A percentile compares a stretch with the other conserved stretches of the same genome.
phyloP scores from a whole-genome alignment of 2,329 filamentous ascomycete genomes.

The Verticillium tricorpus region DNA sequence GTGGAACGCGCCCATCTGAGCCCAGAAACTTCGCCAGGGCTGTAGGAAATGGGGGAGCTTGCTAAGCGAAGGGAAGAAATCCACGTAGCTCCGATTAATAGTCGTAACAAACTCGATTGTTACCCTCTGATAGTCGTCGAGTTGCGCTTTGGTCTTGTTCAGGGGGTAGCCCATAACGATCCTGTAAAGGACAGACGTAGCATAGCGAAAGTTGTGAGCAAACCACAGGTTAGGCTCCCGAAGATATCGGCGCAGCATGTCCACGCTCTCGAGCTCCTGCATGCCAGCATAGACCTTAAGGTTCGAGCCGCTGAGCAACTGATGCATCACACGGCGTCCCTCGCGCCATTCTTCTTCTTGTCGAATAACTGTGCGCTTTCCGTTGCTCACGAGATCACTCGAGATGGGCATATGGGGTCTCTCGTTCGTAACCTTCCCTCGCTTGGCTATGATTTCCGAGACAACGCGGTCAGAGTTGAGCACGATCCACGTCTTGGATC shows the following conservation, averaged over 20 bases:
- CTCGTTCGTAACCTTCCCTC: slow-evolving; percentile 26
- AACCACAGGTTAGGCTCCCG: slow-evolving; percentile 29
- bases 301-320: slow-evolving; percentile 27
- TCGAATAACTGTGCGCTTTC: slow-evolving; percentile 25
- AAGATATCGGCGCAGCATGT: slow-evolving; percentile 23
- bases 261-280: slow-evolving; percentile 29
- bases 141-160: slow-evolving; percentile 12
- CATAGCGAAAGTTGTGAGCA: slow-evolving; percentile 32
- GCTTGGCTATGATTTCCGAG: slow-evolving; percentile 29
- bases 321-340: slow-evolving; percentile 31
- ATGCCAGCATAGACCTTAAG: slow-evolving; percentile 25
- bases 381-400: slow-evolving; percentile 29
- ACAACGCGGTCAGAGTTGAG: slow-evolving; percentile 36
- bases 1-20: slow-evolving; percentile 25
- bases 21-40: slow-evolving; percentile 26
- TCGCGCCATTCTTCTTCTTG: slow-evolving; percentile 29
- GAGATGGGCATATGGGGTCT: slow-evolving; percentile 17
- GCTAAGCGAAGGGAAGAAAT: slow-evolving; percentile 30
- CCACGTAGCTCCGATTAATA: slow-evolving; percentile 27
- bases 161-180: slow-evolving; percentile 27
- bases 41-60: slow-evolving; percentile 26
- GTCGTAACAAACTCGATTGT: slow-evolving; percentile 30
- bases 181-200: slow-evolving; percentile 29
- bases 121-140: slow-evolving; percentile 24
- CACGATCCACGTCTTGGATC: slow-evolving; percentile 33